phyloP scores from a whole-genome alignment of 805 yeast species.

The Saccharomycopsis fermentans region DNA sequence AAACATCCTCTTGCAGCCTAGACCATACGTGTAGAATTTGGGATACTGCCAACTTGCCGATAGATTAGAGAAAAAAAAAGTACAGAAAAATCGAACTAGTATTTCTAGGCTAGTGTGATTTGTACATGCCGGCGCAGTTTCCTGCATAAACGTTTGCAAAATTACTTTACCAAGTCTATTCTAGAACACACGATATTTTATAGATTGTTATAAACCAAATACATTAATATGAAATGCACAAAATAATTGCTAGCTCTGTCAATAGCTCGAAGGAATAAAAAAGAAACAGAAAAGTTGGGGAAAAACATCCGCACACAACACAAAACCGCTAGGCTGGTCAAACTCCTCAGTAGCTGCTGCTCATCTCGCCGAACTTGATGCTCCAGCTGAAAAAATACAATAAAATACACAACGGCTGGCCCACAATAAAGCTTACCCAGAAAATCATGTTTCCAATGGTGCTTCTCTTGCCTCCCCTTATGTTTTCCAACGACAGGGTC shows the following conservation, averaged over 20 bases:
- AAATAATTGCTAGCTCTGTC: neutral
- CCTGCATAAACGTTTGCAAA: neutral
- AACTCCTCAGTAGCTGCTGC: constrained; percentile 5
- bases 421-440: constrained; percentile 36
- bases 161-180: too few relatives aligned
- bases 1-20: neutral
- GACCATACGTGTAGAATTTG: neutral
- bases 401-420: constrained; percentile 36
- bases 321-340: too few relatives aligned
- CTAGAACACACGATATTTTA: too few relatives aligned
- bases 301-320: neutral
- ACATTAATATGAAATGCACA: neutral
- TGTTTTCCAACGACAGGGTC: constrained; percentile 32
- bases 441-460: constrained; percentile 36
- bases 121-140: neutral
- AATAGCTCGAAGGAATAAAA: neutral
- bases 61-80: neutral
- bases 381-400: constrained; percentile 38
- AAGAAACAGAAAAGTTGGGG: neutral
- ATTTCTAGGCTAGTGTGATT: neutral
- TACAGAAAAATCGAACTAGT: neutral
- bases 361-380: constrained; percentile 20
- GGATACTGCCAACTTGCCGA: neutral
- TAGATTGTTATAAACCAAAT: neutral
- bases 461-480: constrained; percentile 31